Evolutionary conservation across 345 rosid species (phyloP), one percentile per base, ranked within the genome.

Genomic region (Eucalyptus erythrocorys): DNA sequence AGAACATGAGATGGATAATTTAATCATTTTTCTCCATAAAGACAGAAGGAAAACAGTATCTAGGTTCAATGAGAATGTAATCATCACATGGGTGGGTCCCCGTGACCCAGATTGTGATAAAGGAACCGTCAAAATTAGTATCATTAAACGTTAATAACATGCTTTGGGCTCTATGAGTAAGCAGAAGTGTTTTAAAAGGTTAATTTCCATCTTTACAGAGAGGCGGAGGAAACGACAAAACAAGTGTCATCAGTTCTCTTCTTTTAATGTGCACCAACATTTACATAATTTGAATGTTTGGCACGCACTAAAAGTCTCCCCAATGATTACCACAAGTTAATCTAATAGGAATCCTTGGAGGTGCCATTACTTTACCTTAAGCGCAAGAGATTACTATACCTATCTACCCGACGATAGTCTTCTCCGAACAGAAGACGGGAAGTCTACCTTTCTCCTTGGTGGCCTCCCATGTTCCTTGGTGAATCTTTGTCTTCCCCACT

Each of bases 341-440:
- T 51, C 26, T 51, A 51, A 21, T 51, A 19, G 24, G 57, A 51
- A 51, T 26, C 55, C 24, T 8, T 0, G 26, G 19, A 51, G 26
- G 57, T 51, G 57, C 26, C 57, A 51, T 5, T 51, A 51, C 57
- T 21, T 51, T 2, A 51, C 8, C 21, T 51, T 51, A 51, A 51
- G 8, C 0, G 57, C 2, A 10, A 2, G 57, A 51, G 57, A 51
- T 51, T 51, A 51, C 26, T 21, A 51, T 21, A 51, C 0, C 1
- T 51, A 0, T 51, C 10, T 51, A 51, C 26, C 26, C 10, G 10
- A 21, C 26, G 57, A 51, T 21, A 51, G 3, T 17, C 4, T 7
- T 50, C 22, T 50, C 7, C 7, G 8, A 50, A 50, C 10, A 51
- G 5, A 7, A 51, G 57, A 51, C 2, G 1, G 24, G 57, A 51